phyloP scores from a whole-genome alignment of 2,329 filamentous ascomycete genomes.

The Ceratocystis eucalypticola region DNA sequence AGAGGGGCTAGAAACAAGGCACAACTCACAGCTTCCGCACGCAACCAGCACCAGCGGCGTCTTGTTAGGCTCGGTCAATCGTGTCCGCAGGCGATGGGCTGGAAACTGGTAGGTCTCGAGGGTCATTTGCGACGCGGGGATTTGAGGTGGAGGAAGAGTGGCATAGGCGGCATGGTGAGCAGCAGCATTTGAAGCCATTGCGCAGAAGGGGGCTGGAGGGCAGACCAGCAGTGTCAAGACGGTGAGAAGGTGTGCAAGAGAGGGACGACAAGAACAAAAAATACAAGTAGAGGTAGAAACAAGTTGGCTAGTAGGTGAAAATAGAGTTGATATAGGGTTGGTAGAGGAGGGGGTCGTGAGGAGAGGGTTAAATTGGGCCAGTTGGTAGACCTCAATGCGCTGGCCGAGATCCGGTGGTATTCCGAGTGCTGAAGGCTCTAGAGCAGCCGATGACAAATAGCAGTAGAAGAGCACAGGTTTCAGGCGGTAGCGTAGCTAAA shows the following conservation, averaged over 20 bases:
- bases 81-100: constrained; percentile 42
- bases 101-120: constrained; percentile 45
- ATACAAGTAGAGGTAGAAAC: not conserved
- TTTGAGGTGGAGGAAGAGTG: constrained; percentile 10
- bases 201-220: not conserved
- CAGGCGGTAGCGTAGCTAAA: not conserved
- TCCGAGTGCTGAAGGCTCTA: not conserved
- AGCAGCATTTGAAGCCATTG: constrained; percentile 12
- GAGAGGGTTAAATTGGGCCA: not conserved
- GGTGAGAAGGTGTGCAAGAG: not conserved
- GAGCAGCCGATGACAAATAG: not conserved
- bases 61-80: constrained; percentile 37
- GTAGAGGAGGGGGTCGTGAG: not conserved
- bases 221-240: not conserved
- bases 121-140: constrained; percentile 24
- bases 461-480: not conserved
- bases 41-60: constrained; percentile 55
- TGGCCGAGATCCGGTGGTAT: constrained; percentile 6
- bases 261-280: not conserved
- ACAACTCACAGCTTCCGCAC: constrained; percentile 44
- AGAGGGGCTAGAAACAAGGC: not conserved
- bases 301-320: not conserved
- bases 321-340: not conserved
- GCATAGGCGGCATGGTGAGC: constrained; percentile 10
- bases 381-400: not conserved